Evolutionary conservation across 306 rosid genomes (phyloP), one percentile per base, ranked within the genome.

Genomic region (Rosa chinensis): DNA sequence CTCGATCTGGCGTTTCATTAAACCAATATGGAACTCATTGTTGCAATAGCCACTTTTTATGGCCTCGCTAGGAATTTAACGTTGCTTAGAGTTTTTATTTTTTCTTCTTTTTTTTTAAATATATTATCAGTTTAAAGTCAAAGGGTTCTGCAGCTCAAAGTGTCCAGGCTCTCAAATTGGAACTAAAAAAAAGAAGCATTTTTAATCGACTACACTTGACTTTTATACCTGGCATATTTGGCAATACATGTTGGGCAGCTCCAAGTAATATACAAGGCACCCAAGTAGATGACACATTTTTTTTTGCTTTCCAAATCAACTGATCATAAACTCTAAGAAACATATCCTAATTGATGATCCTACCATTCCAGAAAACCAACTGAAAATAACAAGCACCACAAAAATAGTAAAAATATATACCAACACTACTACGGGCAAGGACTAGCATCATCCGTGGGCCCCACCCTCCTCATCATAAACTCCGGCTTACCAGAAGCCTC

Each of bases 381-480:
- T 40, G 13, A 37, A 67, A 67, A 37, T 25, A 7, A 13, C 49
- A 39, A 67, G 4, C 32, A 67, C 50, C 72, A 40, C 72, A 18
- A 21, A 37, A 37, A 63, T 5, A 13, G 7, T 5, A 13, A 12
- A 63, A 28, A 40, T 6, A 28, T 28, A 28, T 28, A 40, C 44
- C 35, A 23, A 32, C 12, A 5, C 21, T 66, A 66, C 32, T 66
- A 66, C 32, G 49, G 49, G 35, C 25, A 1, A 48, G 78, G 53
- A 66, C 81, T 77, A 4, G 61, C 40, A 37, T 45, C 84, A 44
- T 68, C 48, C 0, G 74, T 25, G 8, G 89, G 85, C 70, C 63
- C 84, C 10, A 83, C 56, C 63, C 52, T 80, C 39, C 63, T 74
- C 89, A 83, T 77, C 80, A 58, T 44, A 58, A 82, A 86, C 52